A percentile compares a stretch with the other conserved stretches of the same genome.
Evolutionary conservation across 106 monocot species (phyloP).

Genomic region (Agapanthus africanus): DNA sequence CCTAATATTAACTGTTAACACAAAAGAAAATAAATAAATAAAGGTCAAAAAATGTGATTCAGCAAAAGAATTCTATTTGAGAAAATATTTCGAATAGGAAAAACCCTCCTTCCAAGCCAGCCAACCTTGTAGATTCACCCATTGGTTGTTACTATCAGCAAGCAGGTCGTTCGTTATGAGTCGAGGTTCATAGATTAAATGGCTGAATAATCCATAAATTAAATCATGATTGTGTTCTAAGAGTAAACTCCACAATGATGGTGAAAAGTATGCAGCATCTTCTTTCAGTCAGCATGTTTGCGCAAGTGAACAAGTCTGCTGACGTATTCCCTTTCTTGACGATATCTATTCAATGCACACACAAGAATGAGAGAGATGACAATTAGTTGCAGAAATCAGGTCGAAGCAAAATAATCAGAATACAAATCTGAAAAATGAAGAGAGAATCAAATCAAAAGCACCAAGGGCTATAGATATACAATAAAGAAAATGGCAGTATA

Average conservation of each 20-base stretch:
- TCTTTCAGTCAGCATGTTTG: slow-evolving; percentile 47
- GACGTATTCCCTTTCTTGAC: slow-evolving; percentile 60
- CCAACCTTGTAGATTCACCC: too few species aligned
- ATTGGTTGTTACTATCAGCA: too few species aligned
- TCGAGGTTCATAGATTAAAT: too few species aligned
- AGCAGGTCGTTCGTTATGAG: too few species aligned
- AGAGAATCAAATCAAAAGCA: neutral
- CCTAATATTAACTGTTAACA: too few species aligned
- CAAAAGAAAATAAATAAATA: too few species aligned
- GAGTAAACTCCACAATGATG: neutral
- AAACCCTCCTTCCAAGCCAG: too few species aligned
- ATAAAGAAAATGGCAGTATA: neutral
- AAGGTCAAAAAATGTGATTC: too few species aligned
- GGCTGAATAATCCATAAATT: neutral
- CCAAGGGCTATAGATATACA: neutral
- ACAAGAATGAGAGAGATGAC: neutral
- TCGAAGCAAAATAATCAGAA: neutral
- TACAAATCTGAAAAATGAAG: neutral
- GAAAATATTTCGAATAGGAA: too few species aligned
- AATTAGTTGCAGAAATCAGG: neutral
- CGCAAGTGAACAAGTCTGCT: slow-evolving; percentile 35
- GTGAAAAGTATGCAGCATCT: neutral
- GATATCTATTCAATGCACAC: slow-evolving; percentile 44
- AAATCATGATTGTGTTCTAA: too few species aligned
- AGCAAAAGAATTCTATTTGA: too few species aligned